A percentile compares a stretch with the other conserved stretches of the same genome.
Evolutionary conservation across 139 green algal genomes (phyloP).

Genomic region (Chlorella sp.): DNA sequence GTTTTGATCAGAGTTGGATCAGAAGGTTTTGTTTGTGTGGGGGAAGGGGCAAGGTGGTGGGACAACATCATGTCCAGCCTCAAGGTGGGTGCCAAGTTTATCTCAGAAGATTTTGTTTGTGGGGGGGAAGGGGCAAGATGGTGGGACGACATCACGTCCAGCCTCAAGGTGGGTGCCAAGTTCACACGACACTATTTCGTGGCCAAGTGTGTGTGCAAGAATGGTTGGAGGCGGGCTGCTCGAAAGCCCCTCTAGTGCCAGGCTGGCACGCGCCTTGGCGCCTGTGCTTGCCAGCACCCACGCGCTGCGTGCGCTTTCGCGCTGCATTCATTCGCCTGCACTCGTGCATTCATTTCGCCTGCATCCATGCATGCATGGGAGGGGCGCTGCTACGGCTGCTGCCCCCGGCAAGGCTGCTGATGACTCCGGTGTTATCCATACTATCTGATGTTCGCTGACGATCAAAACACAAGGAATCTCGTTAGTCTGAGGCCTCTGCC

Average conservation of each 20-base stretch:
- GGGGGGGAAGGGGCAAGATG: too few relatives aligned
- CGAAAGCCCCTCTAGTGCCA: not conserved
- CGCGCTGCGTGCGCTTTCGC: not conserved
- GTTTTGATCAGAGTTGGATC: too few relatives aligned
- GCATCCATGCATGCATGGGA: not conserved
- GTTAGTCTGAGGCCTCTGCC: slow-evolving; percentile 31
- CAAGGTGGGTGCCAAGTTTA: slow-evolving; percentile 16
- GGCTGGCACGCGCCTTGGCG: not conserved
- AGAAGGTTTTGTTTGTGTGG: too few relatives aligned
- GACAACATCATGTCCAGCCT: slow-evolving; percentile 82
- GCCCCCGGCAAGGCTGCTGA: not conserved
- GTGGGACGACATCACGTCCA: slow-evolving; percentile 77
- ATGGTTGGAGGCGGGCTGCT: not conserved
- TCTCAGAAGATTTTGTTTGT: too few relatives aligned
- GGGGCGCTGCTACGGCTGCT: not conserved
- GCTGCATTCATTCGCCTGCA: not conserved
- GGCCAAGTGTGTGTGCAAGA: not conserved
- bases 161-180: slow-evolving; percentile 47
- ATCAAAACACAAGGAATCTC: slow-evolving; percentile 32
- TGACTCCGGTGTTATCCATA: slow-evolving; percentile 28
- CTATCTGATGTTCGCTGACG: slow-evolving; percentile 30
- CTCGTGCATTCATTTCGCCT: not conserved
- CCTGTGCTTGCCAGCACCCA: not conserved
- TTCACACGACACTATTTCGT: not conserved
- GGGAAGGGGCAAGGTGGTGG: slow-evolving; percentile 82